phyloP scores from a whole-genome alignment of 768 basidiomycete genomes.

The Imleria badia region DNA sequence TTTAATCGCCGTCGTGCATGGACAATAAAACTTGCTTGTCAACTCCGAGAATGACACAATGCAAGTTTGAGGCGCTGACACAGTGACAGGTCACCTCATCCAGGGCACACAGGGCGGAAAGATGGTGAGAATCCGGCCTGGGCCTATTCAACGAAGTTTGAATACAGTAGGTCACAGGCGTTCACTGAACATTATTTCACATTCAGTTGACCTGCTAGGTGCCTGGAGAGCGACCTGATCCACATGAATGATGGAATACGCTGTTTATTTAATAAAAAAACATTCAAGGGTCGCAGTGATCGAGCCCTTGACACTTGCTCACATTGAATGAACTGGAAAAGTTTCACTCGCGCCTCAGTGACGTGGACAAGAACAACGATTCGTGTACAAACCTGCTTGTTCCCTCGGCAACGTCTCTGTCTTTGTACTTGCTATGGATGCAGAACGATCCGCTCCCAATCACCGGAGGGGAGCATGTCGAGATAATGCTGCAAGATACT shows the following conservation, averaged over 20 bases:
- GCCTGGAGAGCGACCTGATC: conserved; percentile 20
- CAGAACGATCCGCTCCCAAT: conserved; percentile 10
- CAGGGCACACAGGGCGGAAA: neutral
- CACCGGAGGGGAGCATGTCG: conserved; percentile 8
- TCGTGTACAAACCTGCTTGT: conserved; percentile 13
- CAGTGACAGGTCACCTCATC: neutral
- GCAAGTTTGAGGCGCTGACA: conserved; percentile 9
- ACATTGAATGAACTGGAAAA: neutral
- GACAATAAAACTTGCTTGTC: conserved; percentile 1
- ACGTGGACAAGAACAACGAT: neutral
- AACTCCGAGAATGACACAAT: conserved; percentile 10
- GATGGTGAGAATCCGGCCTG: conserved; percentile 11
- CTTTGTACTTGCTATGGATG: conserved; percentile 3
- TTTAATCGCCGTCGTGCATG: conserved; percentile 22
- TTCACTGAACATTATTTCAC: neutral
- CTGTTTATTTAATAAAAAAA: conserved; percentile 1
- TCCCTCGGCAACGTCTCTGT: neutral
- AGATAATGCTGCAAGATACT: neutral
- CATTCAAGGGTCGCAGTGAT: neutral
- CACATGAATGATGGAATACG: conserved; percentile 15
- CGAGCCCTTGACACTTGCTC: neutral
- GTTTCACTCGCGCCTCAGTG: conserved; percentile 8
- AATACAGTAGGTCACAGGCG: neutral
- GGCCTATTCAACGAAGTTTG: neutral
- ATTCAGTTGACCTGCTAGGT: neutral